phyloP scores from a whole-genome alignment of 192 early-diverging fungal species.

The Gonapodya sp. region DNA sequence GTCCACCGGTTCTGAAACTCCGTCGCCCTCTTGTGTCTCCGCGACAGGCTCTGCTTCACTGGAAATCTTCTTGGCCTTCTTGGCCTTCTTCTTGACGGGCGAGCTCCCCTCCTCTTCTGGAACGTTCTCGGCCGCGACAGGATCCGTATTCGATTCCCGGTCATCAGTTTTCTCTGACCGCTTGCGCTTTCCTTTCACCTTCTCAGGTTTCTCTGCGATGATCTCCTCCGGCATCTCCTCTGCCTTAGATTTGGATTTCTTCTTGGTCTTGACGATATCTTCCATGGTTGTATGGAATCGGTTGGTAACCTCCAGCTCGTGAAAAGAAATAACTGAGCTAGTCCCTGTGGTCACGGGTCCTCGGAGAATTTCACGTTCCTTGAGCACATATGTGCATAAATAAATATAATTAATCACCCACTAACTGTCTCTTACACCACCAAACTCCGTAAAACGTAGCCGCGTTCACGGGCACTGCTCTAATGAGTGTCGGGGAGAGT shows the following conservation, averaged over 20 bases:
- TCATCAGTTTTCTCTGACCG: slow-evolving; percentile 29
- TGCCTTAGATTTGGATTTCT: slow-evolving; percentile 36
- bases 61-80: slow-evolving; percentile 21
- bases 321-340: too few species aligned
- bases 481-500: not conserved
- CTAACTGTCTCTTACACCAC: not conserved
- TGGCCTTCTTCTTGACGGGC: slow-evolving; percentile 26
- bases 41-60: slow-evolving; percentile 21
- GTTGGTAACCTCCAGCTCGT: too few species aligned
- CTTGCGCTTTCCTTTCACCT: slow-evolving; percentile 23
- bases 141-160: slow-evolving; percentile 18
- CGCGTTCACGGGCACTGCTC: not conserved
- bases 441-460: not conserved
- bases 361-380: too few species aligned
- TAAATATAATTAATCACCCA: not conserved
- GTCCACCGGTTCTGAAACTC: slow-evolving; percentile 42
- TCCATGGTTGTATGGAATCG: not conserved
- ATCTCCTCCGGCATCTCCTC: slow-evolving; percentile 31
- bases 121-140: slow-evolving; percentile 28
- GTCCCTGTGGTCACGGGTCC: too few species aligned
- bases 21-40: slow-evolving; percentile 22
- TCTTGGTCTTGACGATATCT: slow-evolving; percentile 12
- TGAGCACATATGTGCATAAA: too few species aligned
- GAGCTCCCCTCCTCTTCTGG: slow-evolving; percentile 18
- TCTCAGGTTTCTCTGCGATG: slow-evolving; percentile 28